phyloP scores from a whole-genome alignment of 2,329 filamentous ascomycete species.

The Aspergillus transmontanensis region DNA sequence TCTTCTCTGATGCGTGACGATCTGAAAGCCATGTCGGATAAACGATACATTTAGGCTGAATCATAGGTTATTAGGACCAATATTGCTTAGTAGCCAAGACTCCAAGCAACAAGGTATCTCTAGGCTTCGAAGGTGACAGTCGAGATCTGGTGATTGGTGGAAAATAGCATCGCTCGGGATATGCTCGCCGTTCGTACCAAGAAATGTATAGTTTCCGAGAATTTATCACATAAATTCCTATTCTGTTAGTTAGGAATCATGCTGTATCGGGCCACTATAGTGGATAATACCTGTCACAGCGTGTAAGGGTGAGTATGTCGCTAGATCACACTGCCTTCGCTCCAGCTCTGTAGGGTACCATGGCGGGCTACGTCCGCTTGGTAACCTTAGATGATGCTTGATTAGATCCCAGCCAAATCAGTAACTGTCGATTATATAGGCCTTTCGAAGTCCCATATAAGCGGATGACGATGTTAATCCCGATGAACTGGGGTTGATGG shows the following conservation, averaged over 20 bases:
- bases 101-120: background rate
- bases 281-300: background rate
- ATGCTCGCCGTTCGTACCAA: background rate
- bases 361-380: background rate
- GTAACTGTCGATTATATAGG: too few species aligned
- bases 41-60: slow-evolving; percentile 3
- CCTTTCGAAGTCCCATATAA: too few species aligned
- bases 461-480: too few species aligned
- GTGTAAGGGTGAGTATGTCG: background rate
- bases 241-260: background rate
- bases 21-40: background rate
- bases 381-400: background rate
- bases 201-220: background rate
- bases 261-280: background rate
- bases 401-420: too few species aligned
- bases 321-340: background rate
- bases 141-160: background rate
- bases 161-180: background rate
- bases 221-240: background rate
- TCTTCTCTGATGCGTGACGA: too few species aligned
- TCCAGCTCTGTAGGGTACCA: background rate
- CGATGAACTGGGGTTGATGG: too few species aligned
- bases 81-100: background rate
- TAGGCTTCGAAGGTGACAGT: background rate
- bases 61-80: background rate